Evolutionary conservation across 2,329 filamentous ascomycete species (phyloP).

Genomic region (Fusarium secorum): DNA sequence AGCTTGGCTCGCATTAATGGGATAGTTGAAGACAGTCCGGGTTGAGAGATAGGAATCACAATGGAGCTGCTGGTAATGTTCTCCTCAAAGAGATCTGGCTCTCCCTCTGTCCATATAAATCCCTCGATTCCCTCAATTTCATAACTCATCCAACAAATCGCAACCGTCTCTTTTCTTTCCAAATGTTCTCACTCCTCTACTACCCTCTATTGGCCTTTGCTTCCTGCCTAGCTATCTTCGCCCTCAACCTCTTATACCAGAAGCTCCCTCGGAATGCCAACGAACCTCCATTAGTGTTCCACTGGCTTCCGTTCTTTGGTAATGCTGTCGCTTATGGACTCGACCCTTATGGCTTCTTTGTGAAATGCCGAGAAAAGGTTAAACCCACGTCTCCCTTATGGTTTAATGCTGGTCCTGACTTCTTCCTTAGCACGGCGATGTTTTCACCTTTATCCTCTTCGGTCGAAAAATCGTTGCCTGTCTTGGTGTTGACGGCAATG

Average conservation of each 20-base stretch:
- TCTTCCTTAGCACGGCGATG: conserved; percentile 55
- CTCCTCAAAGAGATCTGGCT: not conserved
- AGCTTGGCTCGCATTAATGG: not conserved
- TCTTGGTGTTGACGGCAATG: conserved; percentile 60
- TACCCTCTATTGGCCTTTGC: conserved; percentile 6
- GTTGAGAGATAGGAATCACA: not conserved
- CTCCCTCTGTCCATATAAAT: conserved; percentile 5
- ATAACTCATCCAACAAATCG: not conserved
- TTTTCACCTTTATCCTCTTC: conserved; percentile 63
- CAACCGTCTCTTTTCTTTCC: not conserved
- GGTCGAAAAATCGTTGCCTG: conserved; percentile 60
- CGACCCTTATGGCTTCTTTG: conserved; percentile 74
- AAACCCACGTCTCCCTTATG: not conserved
- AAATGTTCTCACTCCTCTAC: conserved; percentile 12
- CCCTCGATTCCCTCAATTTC: not conserved
- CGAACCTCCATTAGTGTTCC: conserved; percentile 64
- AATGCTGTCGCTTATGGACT: conserved; percentile 77
- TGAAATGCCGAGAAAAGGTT: conserved; percentile 71
- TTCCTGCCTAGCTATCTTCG: conserved; percentile 1
- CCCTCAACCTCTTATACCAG: conserved; percentile 27
- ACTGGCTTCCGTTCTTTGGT: conserved; percentile 69
- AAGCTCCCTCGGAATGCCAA: conserved; percentile 16
- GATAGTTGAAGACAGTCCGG: no score
- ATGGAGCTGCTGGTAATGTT: not conserved
- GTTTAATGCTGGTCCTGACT: not conserved